Evolutionary conservation across 2,329 filamentous ascomycete genomes (phyloP).

Genomic region (Ascochyta viciae-villosae): DNA sequence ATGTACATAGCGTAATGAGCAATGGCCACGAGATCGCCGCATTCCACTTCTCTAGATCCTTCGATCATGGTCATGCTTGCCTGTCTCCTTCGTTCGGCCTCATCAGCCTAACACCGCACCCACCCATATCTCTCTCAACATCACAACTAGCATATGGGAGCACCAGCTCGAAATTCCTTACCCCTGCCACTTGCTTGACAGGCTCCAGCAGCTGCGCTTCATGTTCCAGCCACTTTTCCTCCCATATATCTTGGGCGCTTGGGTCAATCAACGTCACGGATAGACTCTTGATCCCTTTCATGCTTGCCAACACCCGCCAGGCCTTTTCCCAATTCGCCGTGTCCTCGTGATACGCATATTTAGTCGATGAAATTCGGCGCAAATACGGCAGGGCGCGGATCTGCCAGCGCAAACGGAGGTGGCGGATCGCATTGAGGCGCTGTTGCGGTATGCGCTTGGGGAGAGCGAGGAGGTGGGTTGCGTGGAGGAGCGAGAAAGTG

Average conservation of each 20-base stretch:
- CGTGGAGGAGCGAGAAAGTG: constrained; percentile 44
- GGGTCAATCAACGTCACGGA: constrained; percentile 39
- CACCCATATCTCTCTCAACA: constrained; percentile 36
- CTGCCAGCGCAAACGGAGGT: constrained; percentile 40
- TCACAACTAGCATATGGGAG: constrained; percentile 42
- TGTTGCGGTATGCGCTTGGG: constrained; percentile 35
- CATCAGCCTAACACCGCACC: constrained; percentile 26
- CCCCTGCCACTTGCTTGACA: constrained; percentile 29
- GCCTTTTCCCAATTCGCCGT: constrained; percentile 43
- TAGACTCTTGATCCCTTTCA: constrained; percentile 37
- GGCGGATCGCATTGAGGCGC: constrained; percentile 38
- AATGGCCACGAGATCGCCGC: neutral
- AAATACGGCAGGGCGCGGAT: constrained; percentile 45
- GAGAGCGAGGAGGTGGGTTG: constrained; percentile 44
- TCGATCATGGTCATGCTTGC: neutral
- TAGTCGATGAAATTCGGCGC: constrained; percentile 27
- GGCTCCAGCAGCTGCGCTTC: constrained; percentile 35
- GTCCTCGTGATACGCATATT: constrained; percentile 44
- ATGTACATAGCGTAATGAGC: neutral
- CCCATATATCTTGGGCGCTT: constrained; percentile 38
- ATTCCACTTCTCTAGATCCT: neutral
- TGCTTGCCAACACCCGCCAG: constrained; percentile 37
- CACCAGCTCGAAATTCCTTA: constrained; percentile 31
- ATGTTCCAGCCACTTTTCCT: constrained; percentile 38
- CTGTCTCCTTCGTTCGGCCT: constrained; percentile 23